Evolutionary conservation across 1,284 basidiomycete genomes (phyloP).

Genomic region (Retiboletus fuscus): DNA sequence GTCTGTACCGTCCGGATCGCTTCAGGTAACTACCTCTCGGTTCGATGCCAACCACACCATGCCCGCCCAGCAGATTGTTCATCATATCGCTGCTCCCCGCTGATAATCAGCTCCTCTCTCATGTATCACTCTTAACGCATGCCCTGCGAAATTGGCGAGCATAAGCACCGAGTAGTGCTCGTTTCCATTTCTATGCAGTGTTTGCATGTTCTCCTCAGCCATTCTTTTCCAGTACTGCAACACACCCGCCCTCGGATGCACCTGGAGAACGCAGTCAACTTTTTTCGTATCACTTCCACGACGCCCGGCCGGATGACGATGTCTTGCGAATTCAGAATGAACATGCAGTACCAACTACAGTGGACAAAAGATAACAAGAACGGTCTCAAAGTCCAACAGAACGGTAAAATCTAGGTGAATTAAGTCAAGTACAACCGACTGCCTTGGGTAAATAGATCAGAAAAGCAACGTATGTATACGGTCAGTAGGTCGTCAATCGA

Average conservation of each 20-base stretch:
- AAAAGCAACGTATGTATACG: not conserved
- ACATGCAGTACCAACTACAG: not conserved
- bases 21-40: too few relatives aligned
- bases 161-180: too few relatives aligned
- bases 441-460: constrained; percentile 30
- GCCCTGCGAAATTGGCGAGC: not conserved
- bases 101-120: not conserved
- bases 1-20: not conserved
- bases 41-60: not conserved
- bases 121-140: not conserved
- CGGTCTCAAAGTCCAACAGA: not conserved
- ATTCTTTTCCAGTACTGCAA: too few relatives aligned
- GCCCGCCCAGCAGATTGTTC: not conserved
- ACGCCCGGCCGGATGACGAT: too few relatives aligned
- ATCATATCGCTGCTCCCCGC: not conserved
- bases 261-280: too few relatives aligned
- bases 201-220: too few relatives aligned
- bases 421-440: constrained; percentile 17
- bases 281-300: too few relatives aligned
- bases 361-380: not conserved
- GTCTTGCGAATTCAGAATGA: too few relatives aligned
- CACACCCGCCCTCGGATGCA: too few relatives aligned
- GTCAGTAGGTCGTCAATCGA: constrained; percentile 3
- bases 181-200: too few relatives aligned
- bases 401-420: constrained; percentile 27